A percentile compares a stretch with the other conserved stretches of the same genome.
These are phyloP conservation scores for Axilococcus clingmanii DNA, from an alignment of 139 green algal genomes.

Conservation along the genomic window DNA sequence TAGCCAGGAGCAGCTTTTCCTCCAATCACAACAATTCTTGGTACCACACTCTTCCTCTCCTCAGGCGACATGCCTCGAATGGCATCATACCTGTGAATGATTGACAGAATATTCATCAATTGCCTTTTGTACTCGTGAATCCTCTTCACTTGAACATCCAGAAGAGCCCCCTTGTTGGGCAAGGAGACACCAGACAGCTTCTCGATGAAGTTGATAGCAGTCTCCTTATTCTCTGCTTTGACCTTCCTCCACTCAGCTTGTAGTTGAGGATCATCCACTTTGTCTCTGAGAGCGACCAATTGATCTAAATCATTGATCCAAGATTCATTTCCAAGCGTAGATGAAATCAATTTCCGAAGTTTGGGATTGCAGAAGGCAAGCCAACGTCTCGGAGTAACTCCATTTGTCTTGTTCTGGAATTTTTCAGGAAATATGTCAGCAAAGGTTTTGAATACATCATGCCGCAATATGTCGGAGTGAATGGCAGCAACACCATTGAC, in stretches of 20 bases:
- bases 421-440: slow-evolving; percentile 54
- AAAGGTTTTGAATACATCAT: slow-evolving; percentile 46
- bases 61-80: slow-evolving; percentile 82
- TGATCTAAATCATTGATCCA: slow-evolving; percentile 81
- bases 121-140: slow-evolving; percentile 99
- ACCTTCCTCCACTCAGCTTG: slow-evolving; percentile 66
- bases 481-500: slow-evolving; percentile 97
- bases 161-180: slow-evolving; percentile 61
- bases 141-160: slow-evolving; percentile 94
- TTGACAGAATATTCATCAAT: slow-evolving; percentile 82
- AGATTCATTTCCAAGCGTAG: slow-evolving; percentile 72
- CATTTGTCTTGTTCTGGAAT: slow-evolving; percentile 99
- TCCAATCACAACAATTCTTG: slow-evolving; percentile 84
- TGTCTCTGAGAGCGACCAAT: slow-evolving; percentile 32
- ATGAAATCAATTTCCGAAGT: slow-evolving; percentile 78
- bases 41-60: slow-evolving; percentile 75
- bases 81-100: slow-evolving; percentile 82
- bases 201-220: slow-evolving; percentile 49
- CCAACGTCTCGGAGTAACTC: slow-evolving; percentile 78
- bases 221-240: slow-evolving; percentile 76
- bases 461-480: slow-evolving; percentile 59
- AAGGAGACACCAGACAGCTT: slow-evolving; percentile 59
- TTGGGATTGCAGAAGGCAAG: slow-evolving; percentile 93
- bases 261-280: slow-evolving; percentile 50
- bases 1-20: slow-evolving; percentile 96